A percentile compares a stretch with the other conserved stretches of the same genome.
Conservation (phyloP, 129 eudicot species). For the Rutidosis leptorrhynchoides region DNA sequence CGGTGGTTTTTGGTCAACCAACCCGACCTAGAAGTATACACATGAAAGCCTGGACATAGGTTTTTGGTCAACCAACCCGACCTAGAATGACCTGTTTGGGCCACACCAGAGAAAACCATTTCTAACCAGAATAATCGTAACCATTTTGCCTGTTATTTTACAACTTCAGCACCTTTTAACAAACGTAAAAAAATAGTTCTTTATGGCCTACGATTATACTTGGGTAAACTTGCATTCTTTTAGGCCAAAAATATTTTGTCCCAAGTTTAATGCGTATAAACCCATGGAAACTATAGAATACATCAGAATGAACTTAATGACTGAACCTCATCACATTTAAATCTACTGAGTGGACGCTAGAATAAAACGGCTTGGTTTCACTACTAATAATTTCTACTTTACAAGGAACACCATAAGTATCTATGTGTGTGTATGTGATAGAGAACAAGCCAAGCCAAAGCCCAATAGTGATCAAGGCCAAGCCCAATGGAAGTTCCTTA, state of each 20-base stretch:
- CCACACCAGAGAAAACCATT: not conserved
- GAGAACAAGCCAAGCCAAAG: too few species aligned
- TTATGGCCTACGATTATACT: not conserved
- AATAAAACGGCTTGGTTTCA: not conserved
- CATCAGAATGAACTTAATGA: not conserved
- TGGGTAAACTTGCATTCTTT: not conserved
- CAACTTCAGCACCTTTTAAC: not conserved
- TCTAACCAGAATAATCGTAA: not conserved
- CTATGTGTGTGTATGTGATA: too few species aligned
- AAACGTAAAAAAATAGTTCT: not conserved
- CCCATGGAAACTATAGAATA: slow-evolving; percentile 4
- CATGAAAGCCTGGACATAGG: not conserved
- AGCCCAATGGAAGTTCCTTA: too few species aligned
- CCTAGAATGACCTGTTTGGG: not conserved
- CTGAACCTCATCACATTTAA: not conserved
- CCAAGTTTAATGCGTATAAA: not conserved
- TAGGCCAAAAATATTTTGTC: not conserved
- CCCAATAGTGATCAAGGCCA: too few species aligned
- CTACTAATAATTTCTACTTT: not conserved
- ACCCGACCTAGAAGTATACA: not conserved
- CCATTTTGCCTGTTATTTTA: not conserved
- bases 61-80: not conserved
- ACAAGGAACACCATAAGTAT: not conserved
- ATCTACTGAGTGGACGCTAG: not conserved
- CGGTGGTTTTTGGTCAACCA: not conserved